Conservation (phyloP, 1,139 yeast genomes). For the Yamadazyma sp. region DNA sequence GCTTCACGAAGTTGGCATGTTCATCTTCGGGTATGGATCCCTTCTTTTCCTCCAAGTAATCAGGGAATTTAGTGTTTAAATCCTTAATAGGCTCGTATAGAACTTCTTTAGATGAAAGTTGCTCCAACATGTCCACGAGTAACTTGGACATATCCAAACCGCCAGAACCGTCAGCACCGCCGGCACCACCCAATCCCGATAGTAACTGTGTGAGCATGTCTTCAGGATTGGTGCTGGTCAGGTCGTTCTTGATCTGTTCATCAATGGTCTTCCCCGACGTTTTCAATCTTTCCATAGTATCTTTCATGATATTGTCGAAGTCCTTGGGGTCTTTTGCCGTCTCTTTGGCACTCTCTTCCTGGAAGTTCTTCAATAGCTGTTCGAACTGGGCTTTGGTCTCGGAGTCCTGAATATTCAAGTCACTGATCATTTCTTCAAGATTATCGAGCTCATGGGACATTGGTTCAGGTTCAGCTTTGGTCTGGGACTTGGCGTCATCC, state of each 20-base stretch:
- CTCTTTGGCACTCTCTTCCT: conserved; percentile 34
- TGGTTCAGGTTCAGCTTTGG: conserved; percentile 27
- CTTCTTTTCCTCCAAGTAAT: conserved; percentile 54
- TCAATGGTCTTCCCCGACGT: conserved; percentile 69
- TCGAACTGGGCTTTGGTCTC: conserved; percentile 59
- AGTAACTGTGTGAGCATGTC: conserved; percentile 58
- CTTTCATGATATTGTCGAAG: conserved; percentile 76
- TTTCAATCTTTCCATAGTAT: conserved; percentile 76
- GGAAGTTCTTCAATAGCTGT: conserved; percentile 47
- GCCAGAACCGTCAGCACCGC: conserved; percentile 48
- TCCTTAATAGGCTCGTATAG: conserved; percentile 88
- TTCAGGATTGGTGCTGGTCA: conserved; percentile 49
- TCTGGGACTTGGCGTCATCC: conserved; percentile 72
- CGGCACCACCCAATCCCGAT: conserved; percentile 48
- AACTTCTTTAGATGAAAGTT: conserved; percentile 82
- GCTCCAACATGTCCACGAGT: conserved; percentile 76
- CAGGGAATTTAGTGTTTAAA: conserved; percentile 67
- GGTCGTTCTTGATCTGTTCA: conserved; percentile 55
- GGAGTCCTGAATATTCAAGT: conserved; percentile 58
- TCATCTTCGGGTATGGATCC: conserved; percentile 47
- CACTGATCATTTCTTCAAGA: conserved; percentile 57
- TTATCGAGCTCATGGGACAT: conserved; percentile 47
- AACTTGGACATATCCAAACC: conserved; percentile 61
- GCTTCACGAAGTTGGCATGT: conserved; percentile 51
- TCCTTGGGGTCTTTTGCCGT: conserved; percentile 35